Conservation (phyloP, 2,329 filamentous ascomycete species). For the Fusarium liriodendri region DNA sequence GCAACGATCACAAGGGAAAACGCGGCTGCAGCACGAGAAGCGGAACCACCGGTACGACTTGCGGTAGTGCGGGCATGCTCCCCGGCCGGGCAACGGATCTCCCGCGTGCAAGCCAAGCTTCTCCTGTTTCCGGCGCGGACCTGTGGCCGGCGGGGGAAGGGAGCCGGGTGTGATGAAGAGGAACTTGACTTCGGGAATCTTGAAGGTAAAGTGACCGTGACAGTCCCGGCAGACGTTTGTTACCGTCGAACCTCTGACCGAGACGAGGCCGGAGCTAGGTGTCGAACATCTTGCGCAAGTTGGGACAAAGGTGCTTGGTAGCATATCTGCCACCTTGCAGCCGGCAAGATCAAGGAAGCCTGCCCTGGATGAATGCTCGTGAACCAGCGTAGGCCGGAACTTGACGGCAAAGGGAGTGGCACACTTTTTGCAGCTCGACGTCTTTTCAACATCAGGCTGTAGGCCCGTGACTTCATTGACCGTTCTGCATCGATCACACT, state of each 20-base stretch:
- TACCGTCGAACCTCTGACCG: constrained; percentile 78
- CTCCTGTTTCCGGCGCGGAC: constrained; percentile 61
- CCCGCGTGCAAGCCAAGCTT: constrained; percentile 68
- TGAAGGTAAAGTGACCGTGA: constrained; percentile 83
- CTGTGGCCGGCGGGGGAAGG: constrained; percentile 52
- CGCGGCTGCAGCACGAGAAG: constrained; percentile 70
- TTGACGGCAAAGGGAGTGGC: constrained; percentile 61
- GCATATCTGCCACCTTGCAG: constrained; percentile 79
- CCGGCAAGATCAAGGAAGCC: constrained; percentile 83
- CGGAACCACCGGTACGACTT: constrained; percentile 73
- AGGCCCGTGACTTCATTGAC: constrained; percentile 76
- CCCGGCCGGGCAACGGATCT: constrained; percentile 64
- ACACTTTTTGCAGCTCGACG: constrained; percentile 69
- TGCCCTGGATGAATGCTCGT: constrained; percentile 77
- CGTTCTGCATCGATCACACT: constrained; percentile 84
- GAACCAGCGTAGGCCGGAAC: constrained; percentile 77
- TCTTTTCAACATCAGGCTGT: constrained; percentile 64
- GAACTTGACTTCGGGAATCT: constrained; percentile 82
- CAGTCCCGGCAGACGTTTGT: constrained; percentile 83
- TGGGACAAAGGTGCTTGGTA: constrained; percentile 82
- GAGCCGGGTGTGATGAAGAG: constrained; percentile 72
- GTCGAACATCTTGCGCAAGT: constrained; percentile 83
- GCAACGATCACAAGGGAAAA: constrained; percentile 76
- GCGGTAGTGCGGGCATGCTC: constrained; percentile 68
- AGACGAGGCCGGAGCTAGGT: constrained; percentile 73